Percentiles rank a stretch among this genome's conserved stretches.
These are phyloP conservation scores for Saitozyma podzolica DNA, from an alignment of 768 basidiomycete genomes.

Conservation along the genomic window DNA sequence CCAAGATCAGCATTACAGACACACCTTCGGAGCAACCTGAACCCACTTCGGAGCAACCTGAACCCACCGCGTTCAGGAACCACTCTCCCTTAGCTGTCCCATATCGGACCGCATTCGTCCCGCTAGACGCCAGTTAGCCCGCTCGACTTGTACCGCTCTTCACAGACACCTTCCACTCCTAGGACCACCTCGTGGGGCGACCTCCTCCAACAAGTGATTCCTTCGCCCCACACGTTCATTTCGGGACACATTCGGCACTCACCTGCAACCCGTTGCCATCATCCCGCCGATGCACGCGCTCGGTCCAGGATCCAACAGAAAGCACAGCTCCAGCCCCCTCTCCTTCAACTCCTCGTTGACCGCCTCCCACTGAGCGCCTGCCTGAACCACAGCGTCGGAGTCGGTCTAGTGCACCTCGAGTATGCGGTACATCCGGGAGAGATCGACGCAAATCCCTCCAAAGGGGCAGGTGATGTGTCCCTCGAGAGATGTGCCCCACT, in stretches of 20 bases:
- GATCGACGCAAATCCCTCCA: conserved; percentile 75
- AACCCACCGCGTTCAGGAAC: conserved; percentile 74
- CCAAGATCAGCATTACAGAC: not conserved
- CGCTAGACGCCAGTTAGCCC: conserved; percentile 76
- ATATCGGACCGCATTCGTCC: conserved; percentile 64
- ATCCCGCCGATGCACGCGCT: conserved; percentile 84
- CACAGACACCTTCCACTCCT: too few species aligned
- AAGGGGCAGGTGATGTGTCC: conserved; percentile 71
- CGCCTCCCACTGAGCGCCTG: conserved; percentile 43
- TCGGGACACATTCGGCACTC: conserved; percentile 5
- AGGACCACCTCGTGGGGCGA: not conserved
- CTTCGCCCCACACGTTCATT: too few species aligned
- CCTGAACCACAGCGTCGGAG: conserved; percentile 47
- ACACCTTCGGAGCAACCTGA: too few species aligned
- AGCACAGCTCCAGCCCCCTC: conserved; percentile 75
- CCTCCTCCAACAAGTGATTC: too few species aligned
- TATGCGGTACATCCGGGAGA: conserved; percentile 75
- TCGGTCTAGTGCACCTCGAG: conserved; percentile 52
- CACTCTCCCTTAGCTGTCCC: conserved; percentile 83
- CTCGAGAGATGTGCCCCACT: conserved; percentile 84
- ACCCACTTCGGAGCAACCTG: too few species aligned
- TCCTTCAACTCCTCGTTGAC: conserved; percentile 61
- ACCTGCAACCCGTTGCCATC: conserved; percentile 71
- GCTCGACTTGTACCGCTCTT: conserved; percentile 31
- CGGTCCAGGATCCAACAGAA: conserved; percentile 66